These are phyloP conservation scores for Paraphoma sp. DNA, from an alignment of 2,329 filamentous ascomycete species.

Conservation along the genomic window DNA sequence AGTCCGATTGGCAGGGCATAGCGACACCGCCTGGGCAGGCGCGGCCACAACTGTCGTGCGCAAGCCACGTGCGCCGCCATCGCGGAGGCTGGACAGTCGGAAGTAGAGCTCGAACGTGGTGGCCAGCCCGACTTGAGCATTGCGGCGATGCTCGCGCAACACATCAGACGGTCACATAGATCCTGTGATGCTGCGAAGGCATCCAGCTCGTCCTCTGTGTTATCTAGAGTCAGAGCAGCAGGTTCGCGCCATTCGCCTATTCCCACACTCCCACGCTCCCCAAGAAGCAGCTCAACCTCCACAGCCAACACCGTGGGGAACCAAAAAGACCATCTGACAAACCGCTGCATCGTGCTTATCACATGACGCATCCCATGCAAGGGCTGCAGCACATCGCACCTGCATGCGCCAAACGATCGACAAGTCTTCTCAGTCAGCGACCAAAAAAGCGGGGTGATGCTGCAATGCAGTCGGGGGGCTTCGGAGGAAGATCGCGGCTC, in stretches of 20 bases:
- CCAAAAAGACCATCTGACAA: slow-evolving; percentile 9
- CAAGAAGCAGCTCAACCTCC: too few relatives aligned
- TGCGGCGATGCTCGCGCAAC: too few relatives aligned
- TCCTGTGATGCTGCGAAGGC: too few relatives aligned
- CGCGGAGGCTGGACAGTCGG: not conserved
- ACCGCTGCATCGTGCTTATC: slow-evolving; percentile 10
- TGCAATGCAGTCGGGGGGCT: not conserved
- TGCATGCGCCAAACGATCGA: slow-evolving; percentile 6
- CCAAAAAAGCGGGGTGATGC: not conserved
- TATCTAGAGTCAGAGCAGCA: too few relatives aligned
- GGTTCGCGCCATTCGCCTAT: too few relatives aligned
- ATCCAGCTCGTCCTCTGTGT: too few relatives aligned
- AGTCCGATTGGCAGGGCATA: slow-evolving; percentile 9
- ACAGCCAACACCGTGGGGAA: not conserved
- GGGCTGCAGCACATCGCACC: slow-evolving; percentile 5
- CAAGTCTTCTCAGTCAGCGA: slow-evolving; percentile 9
- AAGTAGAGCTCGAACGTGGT: too few relatives aligned
- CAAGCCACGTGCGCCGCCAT: slow-evolving; percentile 5
- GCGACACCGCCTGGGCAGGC: not conserved
- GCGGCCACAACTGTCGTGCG: slow-evolving; percentile 1
- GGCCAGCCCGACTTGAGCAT: too few relatives aligned
- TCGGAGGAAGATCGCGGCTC: too few relatives aligned
- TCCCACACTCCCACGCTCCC: too few relatives aligned
- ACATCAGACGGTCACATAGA: too few relatives aligned
- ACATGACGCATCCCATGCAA: slow-evolving; percentile 13